Evolutionary conservation across 1,284 basidiomycete species (phyloP), one percentile per base, ranked within the genome.

Genomic region (Rhodotorula sp.): DNA sequence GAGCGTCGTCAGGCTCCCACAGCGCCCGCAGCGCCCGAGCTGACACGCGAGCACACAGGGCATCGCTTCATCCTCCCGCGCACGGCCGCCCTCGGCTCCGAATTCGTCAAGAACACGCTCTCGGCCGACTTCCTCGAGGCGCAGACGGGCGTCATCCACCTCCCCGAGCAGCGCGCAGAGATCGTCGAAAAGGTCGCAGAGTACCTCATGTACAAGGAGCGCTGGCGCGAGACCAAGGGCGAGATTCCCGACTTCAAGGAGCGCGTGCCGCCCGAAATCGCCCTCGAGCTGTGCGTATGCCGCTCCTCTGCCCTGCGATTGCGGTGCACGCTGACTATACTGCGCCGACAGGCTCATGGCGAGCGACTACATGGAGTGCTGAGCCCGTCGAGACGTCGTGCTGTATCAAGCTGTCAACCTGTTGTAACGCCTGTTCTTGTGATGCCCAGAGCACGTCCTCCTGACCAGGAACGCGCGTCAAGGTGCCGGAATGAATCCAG

Each of bases 141-240:
- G 23, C 1, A 10, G 1, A 59, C 66, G 8, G 68, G 70, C 53
- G 61, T 62, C 23, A 60, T 75, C 57, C 27, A 16, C 9, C 70
- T 77, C 23, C 45, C 54, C 3, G 75, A 77, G 17, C 67, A 73
- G 34, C 66, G 91, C 45, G 89, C 87, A 4, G 85, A 89, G 52
- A 88, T 93, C 42, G 87, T 91, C 3, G 91, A 93, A 80, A 92
- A 91, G 78, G 84, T 93, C 46, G 84, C 89, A 53, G 91, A 93
- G 80, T 93, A 91, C 79, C 88, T 93, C 81, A 82, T 86, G 66
- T 92, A 90, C 85, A 91, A 90, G 81, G 84, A 87, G 0, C 83
- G 88, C 70, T 91, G 91, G 79, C 85, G 88, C 68, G 83, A 84
- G 21, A 83, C 82, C 0, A 85, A 84, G 0, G 88, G 89, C 74